phyloP scores from a whole-genome alignment of 768 basidiomycete species.

The Amanita molliuscula region DNA sequence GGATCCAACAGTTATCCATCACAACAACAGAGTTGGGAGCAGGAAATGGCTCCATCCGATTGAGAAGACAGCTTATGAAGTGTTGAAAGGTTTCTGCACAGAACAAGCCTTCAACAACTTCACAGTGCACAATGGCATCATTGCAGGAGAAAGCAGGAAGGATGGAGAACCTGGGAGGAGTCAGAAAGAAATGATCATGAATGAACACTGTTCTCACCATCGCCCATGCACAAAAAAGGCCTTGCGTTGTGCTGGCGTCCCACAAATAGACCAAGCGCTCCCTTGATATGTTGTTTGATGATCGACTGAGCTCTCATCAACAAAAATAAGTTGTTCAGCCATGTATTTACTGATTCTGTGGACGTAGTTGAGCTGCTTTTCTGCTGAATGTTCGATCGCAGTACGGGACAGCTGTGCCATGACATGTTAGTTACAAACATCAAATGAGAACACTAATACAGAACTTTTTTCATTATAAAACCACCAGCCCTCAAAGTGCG shows the following conservation, averaged over 20 bases:
- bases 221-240: too few species aligned
- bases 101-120: slow-evolving; percentile 20
- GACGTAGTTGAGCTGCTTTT: background rate
- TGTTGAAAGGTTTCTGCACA: slow-evolving; percentile 15
- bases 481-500: too few species aligned
- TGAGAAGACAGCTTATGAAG: slow-evolving; percentile 19
- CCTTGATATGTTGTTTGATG: slow-evolving; percentile 12
- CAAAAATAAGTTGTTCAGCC: slow-evolving; percentile 19
- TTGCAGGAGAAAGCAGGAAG: slow-evolving; percentile 24
- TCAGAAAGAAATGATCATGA: background rate
- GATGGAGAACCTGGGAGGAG: slow-evolving; percentile 19
- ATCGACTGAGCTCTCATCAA: slow-evolving; percentile 24
- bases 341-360: slow-evolving; percentile 2
- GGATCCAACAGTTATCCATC: background rate
- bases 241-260: slow-evolving; percentile 12
- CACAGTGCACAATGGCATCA: slow-evolving; percentile 19
- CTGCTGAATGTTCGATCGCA: background rate
- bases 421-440: too few species aligned
- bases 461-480: too few species aligned
- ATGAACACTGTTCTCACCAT: slow-evolving; percentile 10
- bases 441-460: too few species aligned
- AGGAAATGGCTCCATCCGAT: background rate
- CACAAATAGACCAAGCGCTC: slow-evolving; percentile 18
- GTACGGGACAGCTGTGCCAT: too few species aligned
- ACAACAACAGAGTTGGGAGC: background rate